Evolutionary conservation across 306 rosid genomes (phyloP), one percentile per base, ranked within the genome.

Genomic region (Gynostemma pentaphyllum): DNA sequence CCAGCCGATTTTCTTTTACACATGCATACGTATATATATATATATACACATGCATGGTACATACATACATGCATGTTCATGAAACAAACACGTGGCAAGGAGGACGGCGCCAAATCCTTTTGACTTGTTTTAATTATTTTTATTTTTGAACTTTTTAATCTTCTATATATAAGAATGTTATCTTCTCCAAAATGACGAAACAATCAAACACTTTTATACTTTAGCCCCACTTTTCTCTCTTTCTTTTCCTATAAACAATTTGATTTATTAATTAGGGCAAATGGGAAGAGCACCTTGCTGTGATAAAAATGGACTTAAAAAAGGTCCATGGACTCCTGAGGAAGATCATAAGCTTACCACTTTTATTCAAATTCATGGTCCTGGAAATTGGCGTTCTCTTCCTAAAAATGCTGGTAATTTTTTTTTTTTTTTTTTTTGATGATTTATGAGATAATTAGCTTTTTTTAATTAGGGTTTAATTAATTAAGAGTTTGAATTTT

Each of bases 261-360:
- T 26, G 45, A 41, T 13, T 26, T 3, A 19, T 7, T 7, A 22
- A 19, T 2, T 48, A 29, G 29, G 41, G 19, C 45, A 64, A 41
- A 88, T 92, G 98, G 98, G 98, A 68, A 88, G 98, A 84, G 77
- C 95, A 70, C 98, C 96, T 70, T 92, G 98, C 64, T 92, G 94
- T 68, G 95, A 88, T 46, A 88, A 86, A 37, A 79, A 57, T 73
- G 96, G 89, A 5, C 92, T 91, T 49, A 91, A 88, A 61, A 91
- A 82, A 74, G 98, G 98, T 74, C 96, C 98, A 44, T 91, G 98
- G 98, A 91, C 96, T 0, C 76, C 91, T 0, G 98, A 91, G 69
- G 98, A 91, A 75, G 98, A 91, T 76, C 82, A 50, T 15, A 42
- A 73, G 73, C 96, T 91, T 61, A 44, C 59, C 66, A 70, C 68